Conservation (phyloP, 176 grass and related monocot species). For the Panicum miliaceum region DNA sequence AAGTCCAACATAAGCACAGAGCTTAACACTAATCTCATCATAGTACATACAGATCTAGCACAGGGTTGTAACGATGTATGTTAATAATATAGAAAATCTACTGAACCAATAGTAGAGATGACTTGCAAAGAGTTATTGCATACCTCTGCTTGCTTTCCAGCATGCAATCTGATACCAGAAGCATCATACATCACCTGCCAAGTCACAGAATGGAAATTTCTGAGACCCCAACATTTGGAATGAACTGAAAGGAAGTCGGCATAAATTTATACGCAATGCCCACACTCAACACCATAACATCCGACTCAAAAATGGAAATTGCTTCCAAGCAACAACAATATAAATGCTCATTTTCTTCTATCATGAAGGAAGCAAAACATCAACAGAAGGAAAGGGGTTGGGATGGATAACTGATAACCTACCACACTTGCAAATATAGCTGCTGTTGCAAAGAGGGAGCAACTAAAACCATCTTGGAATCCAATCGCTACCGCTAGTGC, state of each 20-base stretch:
- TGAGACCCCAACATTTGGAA: not conserved
- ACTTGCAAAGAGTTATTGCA: not conserved
- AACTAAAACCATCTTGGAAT: slow-evolving; percentile 76
- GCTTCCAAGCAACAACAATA: slow-evolving; percentile 32
- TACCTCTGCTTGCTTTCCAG: slow-evolving; percentile 97
- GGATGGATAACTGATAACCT: slow-evolving; percentile 40
- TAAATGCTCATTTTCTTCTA: slow-evolving; percentile 26
- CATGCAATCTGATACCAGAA: slow-evolving; percentile 96
- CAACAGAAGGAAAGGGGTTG: not conserved
- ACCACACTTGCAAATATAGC: slow-evolving; percentile 86
- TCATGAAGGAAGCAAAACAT: slow-evolving; percentile 28
- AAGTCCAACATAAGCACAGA: slow-evolving; percentile 6
- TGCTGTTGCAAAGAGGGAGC: slow-evolving; percentile 71
- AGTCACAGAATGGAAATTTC: slow-evolving; percentile 11
- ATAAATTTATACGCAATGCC: slow-evolving; percentile 17
- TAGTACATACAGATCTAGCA: not conserved
- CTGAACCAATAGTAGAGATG: not conserved
- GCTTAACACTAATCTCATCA: not conserved
- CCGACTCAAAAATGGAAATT: slow-evolving; percentile 17
- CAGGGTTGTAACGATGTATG: not conserved
- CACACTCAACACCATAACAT: slow-evolving; percentile 22
- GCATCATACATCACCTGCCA: slow-evolving; percentile 99
- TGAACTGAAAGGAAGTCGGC: not conserved
- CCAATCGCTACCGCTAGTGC: slow-evolving; percentile 78
- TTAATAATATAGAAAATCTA: not conserved